Base-by-base conservation (phyloP, 345 rosid species). In the Firmiana major region DNA sequence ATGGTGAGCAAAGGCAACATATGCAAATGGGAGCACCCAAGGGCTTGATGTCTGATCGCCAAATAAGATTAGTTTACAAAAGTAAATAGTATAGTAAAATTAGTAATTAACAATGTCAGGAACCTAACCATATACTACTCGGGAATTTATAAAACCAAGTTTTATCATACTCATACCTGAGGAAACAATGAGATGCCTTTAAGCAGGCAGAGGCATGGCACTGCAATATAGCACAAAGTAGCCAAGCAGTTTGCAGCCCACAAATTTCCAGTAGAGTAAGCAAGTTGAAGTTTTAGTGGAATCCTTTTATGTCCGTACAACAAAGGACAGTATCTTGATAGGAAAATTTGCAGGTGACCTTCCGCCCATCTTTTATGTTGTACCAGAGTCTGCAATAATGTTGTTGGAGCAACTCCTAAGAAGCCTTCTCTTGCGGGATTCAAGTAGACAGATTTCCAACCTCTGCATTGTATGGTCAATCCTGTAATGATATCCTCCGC, bases 401-500 rank as follows among this genome's bases (percentile, higher is more conserved):
- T 71, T 6, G 76, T 81, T 19, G 89, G 87, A 55, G 86, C 84
- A 45, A 84, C n/a, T 38, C 87, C 91, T 42, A 75, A 21, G 75
- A 86, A 88, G 26, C 80, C 83, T 40, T 80, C 75, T 73, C 81
- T 77, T 73, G 81, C 45, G 21, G 89, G 86, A 73, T 77, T 77
- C 17, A 36, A 77, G 67, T 74, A 71, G 13, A 74, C 70, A 5
- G 91, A 86, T 71, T 74, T 84, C 89, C 91, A 88, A 22, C 88
- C 87, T 71, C 70, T 83, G 67, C 91, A 84, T 58, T 80, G 83
- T 74, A 84, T 83, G 1, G 76, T 53, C 19, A 83, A 70, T 66
- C 88, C 88, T 2, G 88, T 81, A 10, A 88, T 26, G 66, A 84
- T 73, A 59, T 88, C 89, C 79, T 88, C 89, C 15, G 70, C 89